Conservation (phyloP, 352 stramenopile genomes). For the Phytophthora podocarpi region DNA sequence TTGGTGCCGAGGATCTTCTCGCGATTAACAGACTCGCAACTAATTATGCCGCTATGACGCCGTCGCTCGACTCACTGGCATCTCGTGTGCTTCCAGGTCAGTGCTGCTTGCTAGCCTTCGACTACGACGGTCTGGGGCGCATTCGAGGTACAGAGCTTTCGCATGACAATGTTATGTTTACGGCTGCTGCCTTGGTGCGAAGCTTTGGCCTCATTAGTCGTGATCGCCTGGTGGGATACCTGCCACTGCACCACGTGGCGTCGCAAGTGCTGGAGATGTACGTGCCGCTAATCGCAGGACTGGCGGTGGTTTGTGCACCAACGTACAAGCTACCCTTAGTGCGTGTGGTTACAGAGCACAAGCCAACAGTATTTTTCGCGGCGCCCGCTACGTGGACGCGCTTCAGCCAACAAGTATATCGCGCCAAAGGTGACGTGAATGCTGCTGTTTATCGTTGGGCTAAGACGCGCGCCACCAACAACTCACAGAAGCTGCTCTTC, state of each 20-base stretch:
- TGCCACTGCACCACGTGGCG: constrained; percentile 71
- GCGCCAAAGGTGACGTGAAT: constrained; percentile 76
- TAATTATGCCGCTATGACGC: constrained; percentile 15
- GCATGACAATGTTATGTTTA: constrained; percentile 89
- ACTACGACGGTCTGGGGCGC: constrained; percentile 55
- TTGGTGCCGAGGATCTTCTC: constrained; percentile 51
- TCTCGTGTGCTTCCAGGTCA: constrained; percentile 42
- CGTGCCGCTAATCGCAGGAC: constrained; percentile 62
- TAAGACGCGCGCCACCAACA: constrained; percentile 76
- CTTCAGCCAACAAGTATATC: constrained; percentile 75
- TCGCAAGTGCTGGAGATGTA: constrained; percentile 81
- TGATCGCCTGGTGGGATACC: constrained; percentile 70
- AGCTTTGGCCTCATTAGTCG: constrained; percentile 55
- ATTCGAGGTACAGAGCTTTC: constrained; percentile 64
- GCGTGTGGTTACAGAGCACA: constrained; percentile 54
- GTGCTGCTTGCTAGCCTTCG: constrained; percentile 65
- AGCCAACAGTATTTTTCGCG: constrained; percentile 82
- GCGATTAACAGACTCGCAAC: constrained; percentile 31
- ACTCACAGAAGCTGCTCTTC: constrained; percentile 81
- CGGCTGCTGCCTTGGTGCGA: constrained; percentile 59
- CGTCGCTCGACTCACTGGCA: constrained; percentile 38
- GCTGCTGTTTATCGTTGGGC: constrained; percentile 77
- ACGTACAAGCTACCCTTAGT: constrained; percentile 52
- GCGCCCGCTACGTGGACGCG: constrained; percentile 71
- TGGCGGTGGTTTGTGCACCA: constrained; percentile 67